Evolutionary conservation across 352 stramenopile genomes (phyloP).

Genomic region (Elongisporangium undulatum): DNA sequence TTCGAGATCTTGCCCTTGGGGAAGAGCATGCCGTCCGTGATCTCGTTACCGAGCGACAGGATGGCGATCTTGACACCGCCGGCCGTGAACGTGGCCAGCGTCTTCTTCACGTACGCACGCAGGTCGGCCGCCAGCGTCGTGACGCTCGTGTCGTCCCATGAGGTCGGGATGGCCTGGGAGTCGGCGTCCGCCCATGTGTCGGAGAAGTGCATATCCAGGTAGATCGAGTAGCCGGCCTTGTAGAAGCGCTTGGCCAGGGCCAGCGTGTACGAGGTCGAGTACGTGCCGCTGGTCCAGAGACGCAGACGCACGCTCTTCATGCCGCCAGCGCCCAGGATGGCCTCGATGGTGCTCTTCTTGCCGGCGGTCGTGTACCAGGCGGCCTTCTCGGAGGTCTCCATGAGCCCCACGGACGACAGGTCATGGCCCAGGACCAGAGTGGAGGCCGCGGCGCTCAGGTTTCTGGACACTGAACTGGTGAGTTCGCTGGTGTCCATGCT

Average conservation of each 20-base stretch:
- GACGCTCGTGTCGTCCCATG: conserved; percentile 16
- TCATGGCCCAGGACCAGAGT: conserved; percentile 22
- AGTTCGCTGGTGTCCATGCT: too few relatives aligned
- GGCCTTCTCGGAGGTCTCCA: conserved; percentile 19
- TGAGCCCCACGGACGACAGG: conserved; percentile 17
- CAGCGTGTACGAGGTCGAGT: conserved; percentile 20
- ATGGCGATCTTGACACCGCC: conserved; percentile 21
- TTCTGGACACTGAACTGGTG: background rate
- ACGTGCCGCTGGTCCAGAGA: conserved; percentile 22
- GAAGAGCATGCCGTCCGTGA: conserved; percentile 26
- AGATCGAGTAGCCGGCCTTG: conserved; percentile 26
- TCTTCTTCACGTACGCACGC: conserved; percentile 22
- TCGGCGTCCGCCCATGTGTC: conserved; percentile 23
- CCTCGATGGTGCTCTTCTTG: conserved; percentile 16
- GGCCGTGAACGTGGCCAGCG: conserved; percentile 21
- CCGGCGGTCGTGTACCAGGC: conserved; percentile 16
- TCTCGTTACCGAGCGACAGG: conserved; percentile 26
- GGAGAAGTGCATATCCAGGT: conserved; percentile 28
- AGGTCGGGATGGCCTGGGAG: conserved; percentile 15
- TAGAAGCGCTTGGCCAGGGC: conserved; percentile 18
- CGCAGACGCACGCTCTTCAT: conserved; percentile 30
- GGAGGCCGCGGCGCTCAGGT: background rate
- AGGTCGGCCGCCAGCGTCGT: conserved; percentile 11
- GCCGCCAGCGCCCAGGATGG: conserved; percentile 21
- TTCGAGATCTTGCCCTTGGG: conserved; percentile 19